Percentiles rank a stretch among this genome's conserved stretches.
These are phyloP conservation scores for Puccinia coronata DNA, from an alignment of 1,284 basidiomycete genomes.

Conservation along the genomic window DNA sequence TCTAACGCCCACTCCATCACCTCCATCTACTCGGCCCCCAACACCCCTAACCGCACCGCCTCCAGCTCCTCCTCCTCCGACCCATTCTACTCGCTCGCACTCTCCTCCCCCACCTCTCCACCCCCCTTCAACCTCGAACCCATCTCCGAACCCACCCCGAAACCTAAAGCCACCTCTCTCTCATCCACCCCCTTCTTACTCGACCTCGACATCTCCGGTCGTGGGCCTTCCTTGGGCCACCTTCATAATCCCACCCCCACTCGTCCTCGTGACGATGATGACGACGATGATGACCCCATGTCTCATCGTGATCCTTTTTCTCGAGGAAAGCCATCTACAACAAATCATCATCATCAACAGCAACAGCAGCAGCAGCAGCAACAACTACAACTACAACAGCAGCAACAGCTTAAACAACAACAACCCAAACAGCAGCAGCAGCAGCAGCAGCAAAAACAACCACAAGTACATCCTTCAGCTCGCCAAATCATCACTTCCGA, in stretches of 20 bases:
- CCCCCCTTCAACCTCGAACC: neutral
- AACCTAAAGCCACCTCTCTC: neutral
- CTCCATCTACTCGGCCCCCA: neutral
- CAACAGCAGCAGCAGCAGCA: too few species aligned
- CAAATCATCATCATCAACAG: too few species aligned
- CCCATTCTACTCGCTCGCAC: neutral
- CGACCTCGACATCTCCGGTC: slow-evolving; percentile 29
- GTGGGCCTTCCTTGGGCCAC: slow-evolving; percentile 2
- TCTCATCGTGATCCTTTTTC: neutral
- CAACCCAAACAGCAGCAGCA: too few species aligned
- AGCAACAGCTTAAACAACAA: too few species aligned
- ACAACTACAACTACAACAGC: too few species aligned
- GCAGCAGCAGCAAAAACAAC: too few species aligned
- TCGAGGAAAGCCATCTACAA: neutral
- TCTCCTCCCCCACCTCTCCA: neutral
- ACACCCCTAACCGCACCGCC: neutral
- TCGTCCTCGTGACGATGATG: neutral
- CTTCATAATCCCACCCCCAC: neutral
- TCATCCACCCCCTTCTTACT: slow-evolving; percentile 2
- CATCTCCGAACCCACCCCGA: neutral
- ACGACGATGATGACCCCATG: neutral
- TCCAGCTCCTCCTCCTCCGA: neutral
- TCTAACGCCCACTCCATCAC: neutral
- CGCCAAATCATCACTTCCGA: neutral
- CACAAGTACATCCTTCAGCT: neutral